Conservation (phyloP, 495 filamentous ascomycete genomes). For the Neurospora sp. region DNA sequence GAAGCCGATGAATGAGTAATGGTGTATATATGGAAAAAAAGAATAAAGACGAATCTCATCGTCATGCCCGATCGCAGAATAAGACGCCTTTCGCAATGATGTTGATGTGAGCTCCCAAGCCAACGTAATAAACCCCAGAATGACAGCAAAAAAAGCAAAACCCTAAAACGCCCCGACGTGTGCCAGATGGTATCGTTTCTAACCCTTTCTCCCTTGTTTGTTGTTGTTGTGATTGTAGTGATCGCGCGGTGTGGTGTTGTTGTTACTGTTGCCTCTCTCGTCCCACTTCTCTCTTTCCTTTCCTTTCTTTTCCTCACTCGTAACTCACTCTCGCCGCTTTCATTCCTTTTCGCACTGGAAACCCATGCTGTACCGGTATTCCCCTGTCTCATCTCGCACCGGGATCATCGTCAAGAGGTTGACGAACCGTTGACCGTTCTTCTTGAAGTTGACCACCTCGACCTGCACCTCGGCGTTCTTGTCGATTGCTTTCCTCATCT, state of each 20-base stretch:
- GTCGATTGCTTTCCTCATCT: conserved; percentile 32
- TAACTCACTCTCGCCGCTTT: background rate
- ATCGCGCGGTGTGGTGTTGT: background rate
- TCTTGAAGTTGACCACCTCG: conserved; percentile 40
- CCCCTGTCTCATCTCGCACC: conserved; percentile 19
- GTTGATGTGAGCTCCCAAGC: background rate
- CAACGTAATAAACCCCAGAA: background rate
- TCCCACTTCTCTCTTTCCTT: background rate
- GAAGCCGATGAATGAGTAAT: background rate
- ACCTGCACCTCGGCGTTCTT: conserved; percentile 30
- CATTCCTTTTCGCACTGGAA: conserved; percentile 26
- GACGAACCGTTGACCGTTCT: conserved; percentile 32
- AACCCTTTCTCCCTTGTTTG: background rate
- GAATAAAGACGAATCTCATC: background rate
- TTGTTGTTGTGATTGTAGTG: background rate
- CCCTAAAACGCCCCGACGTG: background rate
- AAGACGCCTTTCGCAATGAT: background rate
- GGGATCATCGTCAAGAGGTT: conserved; percentile 43
- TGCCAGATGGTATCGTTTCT: background rate
- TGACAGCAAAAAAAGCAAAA: background rate
- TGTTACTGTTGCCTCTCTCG: background rate
- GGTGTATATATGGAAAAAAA: background rate
- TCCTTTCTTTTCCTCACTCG: background rate
- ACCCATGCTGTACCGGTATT: conserved; percentile 29
- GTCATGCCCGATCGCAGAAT: background rate